Evolutionary conservation across 2,329 filamentous ascomycete genomes (phyloP), one percentile per base, ranked within the genome.

Genomic region (Beauveria rudraprayagi): DNA sequence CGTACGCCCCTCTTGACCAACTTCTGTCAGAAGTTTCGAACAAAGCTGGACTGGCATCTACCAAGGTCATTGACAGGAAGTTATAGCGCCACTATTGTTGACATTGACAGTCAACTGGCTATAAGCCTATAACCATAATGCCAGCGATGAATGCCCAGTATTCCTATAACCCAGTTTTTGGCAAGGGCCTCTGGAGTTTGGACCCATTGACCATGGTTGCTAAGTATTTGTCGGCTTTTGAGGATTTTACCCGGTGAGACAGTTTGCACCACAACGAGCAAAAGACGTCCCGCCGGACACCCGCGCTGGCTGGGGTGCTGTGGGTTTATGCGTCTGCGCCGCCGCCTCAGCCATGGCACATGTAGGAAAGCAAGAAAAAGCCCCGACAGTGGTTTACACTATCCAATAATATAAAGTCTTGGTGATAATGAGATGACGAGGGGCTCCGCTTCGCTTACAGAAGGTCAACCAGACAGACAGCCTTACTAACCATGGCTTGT

Each of bases 61-160:
- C 30, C 30, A 5, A 34, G 17, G 24, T 16, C 17, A 28, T 28
- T 44, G 7, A 24, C 19, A 40, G 56, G 56, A 17, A 24, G 34
- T 22, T 22, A 50, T 24, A 34, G 26, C 48, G 40, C 56, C 56
- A 52, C 48, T 24, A 34, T 22, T 30, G 48, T 41, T 19, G n/a
- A 53, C 56, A 51, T 19, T 19, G n/a, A 59, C 56, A 51, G 46
- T 34, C 44, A 59, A 52, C 37, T 46, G 56, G 46, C 34, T 46
- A 5, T 26, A 24, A 14, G 22, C 1, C 22, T 28, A 28, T 26
- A 24, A 14, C 48, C 56, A 43, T 14, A 34, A 34, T 43, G 47
- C 43, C 19, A 26, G 30, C 34, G 43, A 34, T 11, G 41, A 47
- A 5, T 17, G 17, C 8, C 28, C 43, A 34, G 56, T 26, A 56